Evolutionary conservation across 2,329 filamentous ascomycete species (phyloP).

Genomic region (Cordyceps farinosa): DNA sequence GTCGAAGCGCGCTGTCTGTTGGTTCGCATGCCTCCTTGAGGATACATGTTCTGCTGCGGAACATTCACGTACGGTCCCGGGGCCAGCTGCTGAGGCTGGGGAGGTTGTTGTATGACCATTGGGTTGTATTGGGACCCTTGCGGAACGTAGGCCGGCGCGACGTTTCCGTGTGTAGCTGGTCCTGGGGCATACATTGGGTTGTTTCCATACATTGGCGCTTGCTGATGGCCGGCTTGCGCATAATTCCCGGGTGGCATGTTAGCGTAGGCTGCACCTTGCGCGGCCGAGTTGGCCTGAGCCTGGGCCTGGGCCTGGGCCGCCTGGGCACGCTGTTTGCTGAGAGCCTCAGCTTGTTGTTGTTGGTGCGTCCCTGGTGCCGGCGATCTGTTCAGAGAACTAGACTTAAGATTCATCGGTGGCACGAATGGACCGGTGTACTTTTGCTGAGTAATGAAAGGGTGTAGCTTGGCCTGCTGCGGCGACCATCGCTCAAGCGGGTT

Average conservation of each 20-base stretch:
- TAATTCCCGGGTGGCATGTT: constrained; percentile 48
- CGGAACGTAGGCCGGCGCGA: constrained; percentile 71
- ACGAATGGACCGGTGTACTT: constrained; percentile 97
- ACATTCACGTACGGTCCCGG: constrained; percentile 59
- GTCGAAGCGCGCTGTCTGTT: constrained; percentile 88
- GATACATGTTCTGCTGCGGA: constrained; percentile 54
- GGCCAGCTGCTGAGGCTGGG: constrained; percentile 57
- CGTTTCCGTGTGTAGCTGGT: constrained; percentile 39
- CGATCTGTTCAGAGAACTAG: constrained; percentile 78
- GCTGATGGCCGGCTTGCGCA: constrained; percentile 43
- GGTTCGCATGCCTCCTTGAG: constrained; percentile 64
- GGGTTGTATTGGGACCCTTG: constrained; percentile 69
- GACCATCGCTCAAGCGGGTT: constrained; percentile 97
- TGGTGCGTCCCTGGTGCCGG: constrained; percentile 92
- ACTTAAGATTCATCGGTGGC: constrained; percentile 93
- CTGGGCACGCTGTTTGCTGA: constrained; percentile 86
- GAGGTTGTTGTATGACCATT: constrained; percentile 65
- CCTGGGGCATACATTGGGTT: constrained; percentile 74
- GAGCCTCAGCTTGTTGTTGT: constrained; percentile 88
- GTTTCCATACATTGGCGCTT: constrained; percentile 71
- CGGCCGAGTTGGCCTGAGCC: constrained; percentile 65
- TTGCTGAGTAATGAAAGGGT: constrained; percentile 97
- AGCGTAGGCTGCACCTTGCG: constrained; percentile 59
- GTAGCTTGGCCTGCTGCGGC: constrained; percentile 92
- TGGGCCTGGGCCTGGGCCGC: constrained; percentile 62